Base-by-base conservation (phyloP, 805 yeast species). In the Pichia phayaonensis region DNA sequence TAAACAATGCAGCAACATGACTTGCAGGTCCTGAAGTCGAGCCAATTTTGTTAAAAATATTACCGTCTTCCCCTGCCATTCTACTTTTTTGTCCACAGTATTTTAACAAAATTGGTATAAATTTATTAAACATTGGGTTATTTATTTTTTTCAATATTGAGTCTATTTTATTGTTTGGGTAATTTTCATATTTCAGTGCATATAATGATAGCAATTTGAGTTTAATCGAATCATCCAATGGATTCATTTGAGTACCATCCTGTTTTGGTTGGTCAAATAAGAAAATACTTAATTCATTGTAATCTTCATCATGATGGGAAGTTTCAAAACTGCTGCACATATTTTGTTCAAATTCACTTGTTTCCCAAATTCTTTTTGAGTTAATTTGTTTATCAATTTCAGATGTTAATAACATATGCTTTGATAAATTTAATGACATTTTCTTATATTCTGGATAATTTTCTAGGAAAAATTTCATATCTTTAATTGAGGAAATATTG, bases 371-470 rank as follows among this genome's bases (percentile, higher is more conserved):
- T 55, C 86, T 74, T 49, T 74, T 72, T 21, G 67, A 61, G 31
- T 83, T 80, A 40, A 94, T 86, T 53, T 78, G 77, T 52, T 83
- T 79, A 61, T 90, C 95, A 49, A 94, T 76, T 61, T 92, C 97
- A 23, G 92, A 79, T 8, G 92, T 90, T 22, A 94, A 74, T 21
- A 95, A 80, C 77, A 94, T 90, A 67, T 94, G 99, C 61, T 92
- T 94, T 29, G 95, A 79, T 12, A 94, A 89, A 63, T 90, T 92
- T 34, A 88, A 82, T 12, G 95, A 86, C 34, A 92, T 72, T 62
- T 86, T 89, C 57, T 89, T 84, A 65, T 87, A 90, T 64, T 94
- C 99, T 1, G 99, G 99, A 61, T 86, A 90, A 55, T 88, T 88
- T 52, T 90, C 96, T 50, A 94, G 81, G 60, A 92, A 87, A 59